Percentiles rank a stretch among this genome's conserved stretches.
Evolutionary conservation across 257 asterid genomes (phyloP).

Genomic region (Solanum chiquidenum): DNA sequence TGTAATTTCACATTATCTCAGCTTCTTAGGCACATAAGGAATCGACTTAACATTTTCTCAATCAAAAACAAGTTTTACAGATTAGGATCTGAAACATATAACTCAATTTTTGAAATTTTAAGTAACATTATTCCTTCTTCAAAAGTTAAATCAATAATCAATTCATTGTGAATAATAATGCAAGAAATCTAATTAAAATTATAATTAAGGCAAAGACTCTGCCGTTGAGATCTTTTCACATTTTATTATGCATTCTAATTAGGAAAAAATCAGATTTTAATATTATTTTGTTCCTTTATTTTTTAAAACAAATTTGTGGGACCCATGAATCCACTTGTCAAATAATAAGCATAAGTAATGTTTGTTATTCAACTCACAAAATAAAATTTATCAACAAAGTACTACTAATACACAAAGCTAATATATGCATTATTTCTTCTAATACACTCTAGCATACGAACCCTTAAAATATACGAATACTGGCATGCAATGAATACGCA

Average conservation of each 20-base stretch:
- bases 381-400: neutral
- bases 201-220: neutral
- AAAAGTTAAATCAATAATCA: neutral
- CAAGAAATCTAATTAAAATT: neutral
- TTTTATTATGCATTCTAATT: neutral
- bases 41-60: neutral
- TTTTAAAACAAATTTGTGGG: no score
- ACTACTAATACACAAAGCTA: neutral
- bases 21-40: neutral
- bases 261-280: no score
- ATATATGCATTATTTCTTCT: no score
- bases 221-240: neutral
- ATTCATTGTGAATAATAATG: neutral
- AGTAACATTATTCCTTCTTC: neutral
- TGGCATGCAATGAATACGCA: neutral
- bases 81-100: no score
- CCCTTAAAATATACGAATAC: neutral
- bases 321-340: no score
- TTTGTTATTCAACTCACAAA: neutral
- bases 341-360: neutral
- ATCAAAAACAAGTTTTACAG: no score
- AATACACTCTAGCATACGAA: neutral
- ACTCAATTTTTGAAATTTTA: no score
- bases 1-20: neutral
- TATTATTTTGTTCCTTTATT: no score